A percentile compares a stretch with the other conserved stretches of the same genome.
These are phyloP conservation scores for Blastocladiella britannica DNA, from an alignment of 192 early-diverging fungal species.

Conservation along the genomic window DNA sequence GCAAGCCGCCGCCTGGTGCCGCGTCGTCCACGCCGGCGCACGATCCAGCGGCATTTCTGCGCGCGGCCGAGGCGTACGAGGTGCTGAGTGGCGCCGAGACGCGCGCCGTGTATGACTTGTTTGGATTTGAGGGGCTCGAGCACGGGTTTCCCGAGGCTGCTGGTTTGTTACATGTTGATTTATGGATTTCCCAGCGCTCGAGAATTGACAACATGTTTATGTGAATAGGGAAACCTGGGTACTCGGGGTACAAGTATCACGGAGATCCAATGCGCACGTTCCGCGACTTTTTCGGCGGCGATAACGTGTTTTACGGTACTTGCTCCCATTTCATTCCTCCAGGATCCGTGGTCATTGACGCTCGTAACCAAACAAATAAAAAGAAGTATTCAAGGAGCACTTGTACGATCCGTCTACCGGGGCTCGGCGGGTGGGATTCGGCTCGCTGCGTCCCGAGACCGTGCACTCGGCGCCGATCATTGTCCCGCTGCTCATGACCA, in stretches of 20 bases:
- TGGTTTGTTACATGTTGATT: conserved; percentile 9
- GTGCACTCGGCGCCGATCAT: conserved; percentile 6
- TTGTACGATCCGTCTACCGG: conserved; percentile 1
- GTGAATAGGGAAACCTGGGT: conserved; percentile 20
- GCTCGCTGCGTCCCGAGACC: conserved; percentile 1
- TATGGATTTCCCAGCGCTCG: neutral
- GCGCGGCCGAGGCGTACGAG: neutral
- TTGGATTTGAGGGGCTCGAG: conserved; percentile 24
- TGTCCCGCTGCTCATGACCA: neutral
- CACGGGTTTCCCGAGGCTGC: conserved; percentile 23
- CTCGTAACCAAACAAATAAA: too few relatives aligned
- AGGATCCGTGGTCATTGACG: too few relatives aligned
- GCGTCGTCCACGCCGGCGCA: neutral
- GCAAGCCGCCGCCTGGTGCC: neutral
- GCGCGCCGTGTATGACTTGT: conserved; percentile 33
- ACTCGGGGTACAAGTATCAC: conserved; percentile 25
- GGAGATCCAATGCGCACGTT: conserved; percentile 24
- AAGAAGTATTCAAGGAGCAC: conserved; percentile 1
- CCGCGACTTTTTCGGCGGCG: conserved; percentile 27
- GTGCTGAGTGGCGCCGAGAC: conserved; percentile 8
- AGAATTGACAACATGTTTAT: too few relatives aligned
- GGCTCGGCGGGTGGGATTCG: neutral
- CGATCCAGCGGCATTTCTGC: neutral
- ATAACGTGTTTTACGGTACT: conserved; percentile 26
- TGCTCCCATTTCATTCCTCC: too few relatives aligned